phyloP scores from a whole-genome alignment of 2,329 filamentous ascomycete genomes.

The Lasiodiplodia sp. region DNA sequence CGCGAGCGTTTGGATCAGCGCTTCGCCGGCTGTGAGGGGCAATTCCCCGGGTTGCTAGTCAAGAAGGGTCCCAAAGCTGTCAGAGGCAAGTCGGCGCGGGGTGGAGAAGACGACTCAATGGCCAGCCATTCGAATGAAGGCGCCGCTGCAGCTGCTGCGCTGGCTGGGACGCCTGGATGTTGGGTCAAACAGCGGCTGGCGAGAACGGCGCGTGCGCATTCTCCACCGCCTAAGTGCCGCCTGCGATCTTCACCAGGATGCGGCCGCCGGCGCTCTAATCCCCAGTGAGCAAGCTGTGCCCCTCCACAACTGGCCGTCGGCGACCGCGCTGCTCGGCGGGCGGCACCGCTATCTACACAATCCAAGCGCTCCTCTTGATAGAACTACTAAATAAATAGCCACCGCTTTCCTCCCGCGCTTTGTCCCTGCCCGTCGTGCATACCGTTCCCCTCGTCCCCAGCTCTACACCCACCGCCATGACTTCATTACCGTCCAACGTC shows the following conservation, averaged over 20 bases:
- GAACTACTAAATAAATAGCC: constrained; percentile 20
- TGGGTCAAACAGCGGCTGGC: background rate
- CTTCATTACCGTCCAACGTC: constrained; percentile 60
- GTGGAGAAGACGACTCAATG: background rate
- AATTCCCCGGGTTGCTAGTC: constrained; percentile 1
- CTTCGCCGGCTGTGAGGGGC: background rate
- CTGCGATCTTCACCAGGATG: constrained; percentile 22
- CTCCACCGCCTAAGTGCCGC: background rate
- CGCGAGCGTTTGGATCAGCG: constrained; percentile 2
- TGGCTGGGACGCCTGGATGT: constrained; percentile 3
- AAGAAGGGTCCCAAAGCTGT: background rate
- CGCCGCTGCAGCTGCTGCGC: background rate
- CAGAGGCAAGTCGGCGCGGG: background rate
- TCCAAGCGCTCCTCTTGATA: constrained; percentile 1
- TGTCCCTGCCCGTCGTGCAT: background rate
- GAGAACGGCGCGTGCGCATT: background rate
- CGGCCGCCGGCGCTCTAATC: constrained; percentile 15
- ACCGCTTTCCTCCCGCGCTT: constrained; percentile 1
- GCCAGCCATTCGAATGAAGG: constrained; percentile 8
- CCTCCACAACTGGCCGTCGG: constrained; percentile 22
- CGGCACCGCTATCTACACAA: constrained; percentile 11
- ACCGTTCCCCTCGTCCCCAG: background rate
- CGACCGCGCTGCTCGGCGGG: constrained; percentile 6
- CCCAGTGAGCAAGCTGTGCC: constrained; percentile 15
- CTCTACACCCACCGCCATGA: constrained; percentile 36